phyloP scores from a whole-genome alignment of 768 basidiomycete species.

The Lentinula sp. region DNA sequence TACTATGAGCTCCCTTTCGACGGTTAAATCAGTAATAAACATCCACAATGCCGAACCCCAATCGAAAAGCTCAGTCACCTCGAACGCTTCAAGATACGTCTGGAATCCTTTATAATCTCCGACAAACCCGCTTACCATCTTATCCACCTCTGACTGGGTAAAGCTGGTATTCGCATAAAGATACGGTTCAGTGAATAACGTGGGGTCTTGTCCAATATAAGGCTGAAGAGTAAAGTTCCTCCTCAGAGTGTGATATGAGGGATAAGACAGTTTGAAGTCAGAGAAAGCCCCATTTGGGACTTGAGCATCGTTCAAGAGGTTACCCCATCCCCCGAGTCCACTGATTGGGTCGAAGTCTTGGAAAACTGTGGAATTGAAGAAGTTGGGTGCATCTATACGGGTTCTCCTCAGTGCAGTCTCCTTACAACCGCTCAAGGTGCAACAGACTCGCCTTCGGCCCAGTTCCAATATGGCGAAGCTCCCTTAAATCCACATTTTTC shows the following conservation, averaged over 20 bases:
- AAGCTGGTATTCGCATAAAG: conserved; percentile 21
- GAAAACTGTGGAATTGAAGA: conserved; percentile 13
- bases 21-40: neutral
- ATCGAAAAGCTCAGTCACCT: conserved; percentile 11
- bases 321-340: conserved; percentile 17
- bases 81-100: conserved; percentile 17
- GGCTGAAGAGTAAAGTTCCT: conserved; percentile 26
- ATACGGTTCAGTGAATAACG: conserved; percentile 14
- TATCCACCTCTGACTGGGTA: conserved; percentile 14
- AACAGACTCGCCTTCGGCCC: conserved; percentile 12
- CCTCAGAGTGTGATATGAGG: conserved; percentile 21
- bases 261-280: conserved; percentile 20
- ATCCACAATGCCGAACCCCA: too few species aligned
- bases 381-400: conserved; percentile 7
- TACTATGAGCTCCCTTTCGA: conserved; percentile 23
- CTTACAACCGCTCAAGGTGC: neutral
- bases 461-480: conserved; percentile 18
- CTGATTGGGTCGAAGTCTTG: conserved; percentile 11
- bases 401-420: neutral
- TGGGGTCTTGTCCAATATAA: conserved; percentile 10
- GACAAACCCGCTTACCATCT: conserved; percentile 16
- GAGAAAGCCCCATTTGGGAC: conserved; percentile 20
- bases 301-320: conserved; percentile 11
- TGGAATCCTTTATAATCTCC: conserved; percentile 27
- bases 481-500: conserved; percentile 14